Base-by-base conservation (phyloP, 495 filamentous ascomycete species). In the Neurospora sp. region DNA sequence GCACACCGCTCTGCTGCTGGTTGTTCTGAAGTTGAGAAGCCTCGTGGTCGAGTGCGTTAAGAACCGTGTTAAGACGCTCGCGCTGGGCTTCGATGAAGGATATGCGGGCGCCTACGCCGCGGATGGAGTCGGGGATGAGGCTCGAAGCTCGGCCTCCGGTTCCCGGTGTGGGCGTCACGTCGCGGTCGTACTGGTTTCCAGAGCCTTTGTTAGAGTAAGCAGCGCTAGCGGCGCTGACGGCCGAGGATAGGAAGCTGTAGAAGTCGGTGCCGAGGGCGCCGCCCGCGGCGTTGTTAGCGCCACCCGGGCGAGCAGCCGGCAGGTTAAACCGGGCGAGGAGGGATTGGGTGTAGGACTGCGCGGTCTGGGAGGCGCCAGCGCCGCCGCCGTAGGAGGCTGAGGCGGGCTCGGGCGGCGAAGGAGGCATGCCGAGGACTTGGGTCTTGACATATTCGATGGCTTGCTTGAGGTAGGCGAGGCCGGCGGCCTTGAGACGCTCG, bases 251-350 rank as follows among this genome's bases (percentile, higher is more conserved):
- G 71, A 93, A 85, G 80, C 87, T 87, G 77, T 94, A 97, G 74
- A 94, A 90, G 75, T 94, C 91, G 72, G 85, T 79, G 16, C 83
- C 87, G 5, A 86, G 83, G 20, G 84, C 77, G 37, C 80, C 81
- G 71, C 77, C 78, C 5, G 80, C 72, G 5, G 82, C 79, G 40
- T 80, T 81, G 4, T 40, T 48, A 37, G 69, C 10, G 16, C 38
- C 39, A n/a, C 37, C 72, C 38, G 71, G 35, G 39, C 87, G 75
- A 8, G 87, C 84, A 44, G 85, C 82, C 20, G 96, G 94, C 39
- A 98, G 86, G 79, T 89, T 92, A 85, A 98, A 97, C 18, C 95
- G 89, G 12, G 93, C 90, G 31, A 97, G 89, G 27, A 97, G 85
- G 35, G 85, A 88, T 82, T 96, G 93, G 4, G 93, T 31, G 31